Evolutionary conservation across 2,329 filamentous ascomycete species (phyloP), one percentile per base, ranked within the genome.

Genomic region (Triangularia setosa): DNA sequence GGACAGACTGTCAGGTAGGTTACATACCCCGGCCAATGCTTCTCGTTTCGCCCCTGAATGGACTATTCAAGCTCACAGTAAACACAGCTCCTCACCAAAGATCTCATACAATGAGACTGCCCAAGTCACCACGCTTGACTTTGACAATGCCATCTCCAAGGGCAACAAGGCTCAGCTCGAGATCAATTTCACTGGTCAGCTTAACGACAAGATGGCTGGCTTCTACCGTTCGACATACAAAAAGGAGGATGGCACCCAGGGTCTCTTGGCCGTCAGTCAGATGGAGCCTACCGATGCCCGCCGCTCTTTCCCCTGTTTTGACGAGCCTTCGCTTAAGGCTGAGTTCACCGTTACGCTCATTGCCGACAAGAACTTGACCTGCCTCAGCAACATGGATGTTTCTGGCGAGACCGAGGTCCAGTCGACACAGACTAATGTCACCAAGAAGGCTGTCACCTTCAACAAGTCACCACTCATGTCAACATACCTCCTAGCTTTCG

Each of bases 261-360:
- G 90, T 70, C 90, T 93, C 75, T 83, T 98, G 74, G 94, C 93
- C 27, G 94, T 93, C 25, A 92, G 92, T 18, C 94, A 98, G 82
- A 96, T 98, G 91, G 94, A 98, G 81, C 90, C 94, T 44, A 97
- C 94, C 14, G 94, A 98, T 79, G 93, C 92, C 67, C 87, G 94
- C 72, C 86, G 93, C 71, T 93, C 94, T 6, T 96, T 98, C 80
- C 94, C 94, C 53, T 97, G 94, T 79, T 97, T 97, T 76, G 94
- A 98, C 74, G 95, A 98, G 81, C 94, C 94, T 27, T 90, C 92
- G 25, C 84, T 98, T 71, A 98, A 98, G 83, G 92, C 94, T 44
- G 89, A 90, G 69, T 98, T 96, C 79, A 94, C 92, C 28, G 87
- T 97, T 68, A 97, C 93, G 0, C 83, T 98, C 70, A 84, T 98